Conservation (phyloP, 2,329 filamentous ascomycete genomes). For the Ophiocordyceps unilateralis region DNA sequence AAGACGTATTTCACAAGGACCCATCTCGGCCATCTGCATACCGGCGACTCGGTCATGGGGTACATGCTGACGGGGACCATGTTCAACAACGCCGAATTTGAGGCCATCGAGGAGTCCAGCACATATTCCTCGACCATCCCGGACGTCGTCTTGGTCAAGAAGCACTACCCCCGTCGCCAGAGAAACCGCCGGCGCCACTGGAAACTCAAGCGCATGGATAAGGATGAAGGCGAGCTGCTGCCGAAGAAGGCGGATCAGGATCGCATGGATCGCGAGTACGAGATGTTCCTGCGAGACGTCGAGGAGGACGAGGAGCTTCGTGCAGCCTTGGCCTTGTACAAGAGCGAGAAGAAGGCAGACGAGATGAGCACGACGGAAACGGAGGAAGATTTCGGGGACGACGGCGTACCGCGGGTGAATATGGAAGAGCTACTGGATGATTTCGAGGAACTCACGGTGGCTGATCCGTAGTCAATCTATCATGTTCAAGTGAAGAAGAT, state of each 20-base stretch:
- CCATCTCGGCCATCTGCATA: conserved; percentile 71
- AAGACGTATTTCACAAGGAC: conserved; percentile 79
- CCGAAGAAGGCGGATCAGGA: conserved; percentile 80
- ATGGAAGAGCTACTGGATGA: conserved; percentile 80
- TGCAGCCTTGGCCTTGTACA: conserved; percentile 73
- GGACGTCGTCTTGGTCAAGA: conserved; percentile 92
- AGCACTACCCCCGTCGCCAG: conserved; percentile 75
- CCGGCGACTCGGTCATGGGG: conserved; percentile 87
- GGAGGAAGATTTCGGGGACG: conserved; percentile 39
- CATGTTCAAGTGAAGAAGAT: background rate
- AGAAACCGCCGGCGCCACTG: conserved; percentile 72
- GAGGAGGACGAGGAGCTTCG: conserved; percentile 88
- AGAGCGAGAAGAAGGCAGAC: conserved; percentile 39
- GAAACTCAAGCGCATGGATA: conserved; percentile 85
- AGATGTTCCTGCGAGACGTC: conserved; percentile 91
- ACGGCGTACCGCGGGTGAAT: conserved; percentile 50
- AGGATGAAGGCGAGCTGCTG: conserved; percentile 74
- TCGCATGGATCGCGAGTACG: conserved; percentile 81
- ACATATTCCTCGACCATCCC: conserved; percentile 66
- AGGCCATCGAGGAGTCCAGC: conserved; percentile 62
- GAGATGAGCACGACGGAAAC: conserved; percentile 53
- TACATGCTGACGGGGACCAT: conserved; percentile 80
- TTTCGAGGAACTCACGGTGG: conserved; percentile 61
- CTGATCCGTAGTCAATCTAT: conserved; percentile 8
- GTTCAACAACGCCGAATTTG: conserved; percentile 79